Evolutionary conservation across 768 basidiomycete species (phyloP), one percentile per base, ranked within the genome.

Genomic region (Boletus rubescentipes): DNA sequence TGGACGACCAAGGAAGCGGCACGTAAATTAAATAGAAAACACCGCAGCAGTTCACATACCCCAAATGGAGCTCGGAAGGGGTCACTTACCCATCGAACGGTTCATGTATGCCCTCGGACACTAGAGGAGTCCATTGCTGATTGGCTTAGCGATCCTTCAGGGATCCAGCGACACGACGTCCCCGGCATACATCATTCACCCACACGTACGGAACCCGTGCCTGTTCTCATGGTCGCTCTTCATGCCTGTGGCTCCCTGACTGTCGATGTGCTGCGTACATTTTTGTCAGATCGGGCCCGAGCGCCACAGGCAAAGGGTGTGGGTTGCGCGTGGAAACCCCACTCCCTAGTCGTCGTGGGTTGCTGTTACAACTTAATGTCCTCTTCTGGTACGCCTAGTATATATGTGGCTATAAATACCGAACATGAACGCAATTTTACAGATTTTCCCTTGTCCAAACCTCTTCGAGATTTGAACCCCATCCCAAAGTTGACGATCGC

Each of bases 231-330:
- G 39, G 79, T 89, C 30, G 89, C 83, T 16, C 75, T 91, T 34
- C 89, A 91, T 58, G 86, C 87, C 1, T 91, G 89, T 58, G 89
- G 89, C 5, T 84, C 87, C 1, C 79, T 91, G 36, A 87, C 86
- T 2, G 77, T 83, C 29, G 83, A 86, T 59, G 75, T 88, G 23
- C 61, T 89, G 41, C 83, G 86, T 31, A 77, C 81, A 41, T 81
- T 80, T 59, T 53, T 79, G 60, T 61, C 61, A 12, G 60, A 59
- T 69, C 66, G 53, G 30, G 47, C 44, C n/a, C 53, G 45, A 46
- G 37, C 20, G 54, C 46, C 46, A 56, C 57, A 32, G 37, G 14
- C 23, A 44, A 31, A 43, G 36, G 37, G 32, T 38, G 38, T 39
- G 20, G 30, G 29, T 18, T 29, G n/a, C 20, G 15, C 10, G 37